phyloP scores from a whole-genome alignment of 2,329 filamentous ascomycete genomes.

The Penicillium capsulatum region DNA sequence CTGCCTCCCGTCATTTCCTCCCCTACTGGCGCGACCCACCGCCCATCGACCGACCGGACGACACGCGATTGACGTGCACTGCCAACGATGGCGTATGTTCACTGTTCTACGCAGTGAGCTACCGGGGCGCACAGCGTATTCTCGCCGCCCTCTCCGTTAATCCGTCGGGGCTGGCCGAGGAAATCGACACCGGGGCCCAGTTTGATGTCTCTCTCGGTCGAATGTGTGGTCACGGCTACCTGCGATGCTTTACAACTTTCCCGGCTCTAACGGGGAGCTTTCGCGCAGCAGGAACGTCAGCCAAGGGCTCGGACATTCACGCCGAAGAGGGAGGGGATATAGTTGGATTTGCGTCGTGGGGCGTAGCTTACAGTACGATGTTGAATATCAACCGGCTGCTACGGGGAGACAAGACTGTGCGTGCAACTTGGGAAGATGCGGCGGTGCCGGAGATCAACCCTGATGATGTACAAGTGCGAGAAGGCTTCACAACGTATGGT shows the following conservation, averaged over 20 bases:
- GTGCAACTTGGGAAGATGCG: conserved; percentile 19
- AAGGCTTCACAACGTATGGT: background rate
- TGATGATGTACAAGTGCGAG: background rate
- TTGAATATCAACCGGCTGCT: conserved; percentile 17
- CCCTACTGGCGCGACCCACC: conserved; percentile 20
- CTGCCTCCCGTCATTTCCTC: conserved; percentile 17
- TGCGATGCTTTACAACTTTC: conserved; percentile 19
- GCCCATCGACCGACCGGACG: conserved; percentile 7
- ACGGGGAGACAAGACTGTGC: conserved; percentile 9
- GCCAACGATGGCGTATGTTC: conserved; percentile 17
- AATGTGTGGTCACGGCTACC: conserved; percentile 19
- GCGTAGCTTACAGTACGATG: conserved; percentile 22
- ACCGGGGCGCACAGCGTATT: conserved; percentile 17
- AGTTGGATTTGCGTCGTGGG: conserved; percentile 10
- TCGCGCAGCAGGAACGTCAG: conserved; percentile 7
- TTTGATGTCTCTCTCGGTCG: conserved; percentile 21
- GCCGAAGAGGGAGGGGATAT: conserved; percentile 3
- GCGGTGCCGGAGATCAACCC: conserved; percentile 1
- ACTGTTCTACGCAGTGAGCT: conserved; percentile 20
- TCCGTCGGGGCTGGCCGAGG: conserved; percentile 15
- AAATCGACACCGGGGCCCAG: conserved; percentile 23
- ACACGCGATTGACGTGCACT: conserved; percentile 14
- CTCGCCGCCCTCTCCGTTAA: conserved; percentile 20
- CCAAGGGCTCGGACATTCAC: conserved; percentile 19
- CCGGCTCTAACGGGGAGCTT: conserved; percentile 16